Evolutionary conservation across 2,329 filamentous ascomycete genomes (phyloP).

Genomic region (Curvularia lunata): DNA sequence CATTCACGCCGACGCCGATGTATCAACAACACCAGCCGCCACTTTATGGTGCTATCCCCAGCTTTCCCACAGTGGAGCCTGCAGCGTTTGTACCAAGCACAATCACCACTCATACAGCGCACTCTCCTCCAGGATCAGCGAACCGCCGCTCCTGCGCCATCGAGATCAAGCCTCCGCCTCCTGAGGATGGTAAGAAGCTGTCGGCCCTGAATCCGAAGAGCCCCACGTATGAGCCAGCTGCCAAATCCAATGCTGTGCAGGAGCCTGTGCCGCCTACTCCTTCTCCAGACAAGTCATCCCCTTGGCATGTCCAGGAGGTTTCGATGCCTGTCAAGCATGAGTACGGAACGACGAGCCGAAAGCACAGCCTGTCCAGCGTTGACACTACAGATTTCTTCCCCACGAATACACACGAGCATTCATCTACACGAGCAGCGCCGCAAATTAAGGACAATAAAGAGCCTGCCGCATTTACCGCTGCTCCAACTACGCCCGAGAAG

Average conservation of each 20-base stretch:
- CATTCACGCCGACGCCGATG: constrained; percentile 38
- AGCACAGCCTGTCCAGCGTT: constrained; percentile 49
- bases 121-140: constrained; percentile 42
- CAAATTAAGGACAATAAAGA: constrained; percentile 20
- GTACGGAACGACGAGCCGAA: constrained; percentile 33
- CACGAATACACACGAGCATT: constrained; percentile 50
- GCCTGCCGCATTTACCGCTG: constrained; percentile 23
- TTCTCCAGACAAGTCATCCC: constrained; percentile 41
- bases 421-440: constrained; percentile 45
- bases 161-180: constrained; percentile 50
- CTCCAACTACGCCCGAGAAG: constrained; percentile 47
- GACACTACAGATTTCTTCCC: constrained; percentile 53
- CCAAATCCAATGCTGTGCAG: constrained; percentile 21
- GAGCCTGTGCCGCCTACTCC: constrained; percentile 38
- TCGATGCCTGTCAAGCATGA: constrained; percentile 22
- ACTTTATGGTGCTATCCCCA: constrained; percentile 28
- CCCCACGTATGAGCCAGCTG: constrained; percentile 48
- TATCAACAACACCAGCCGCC: constrained; percentile 30
- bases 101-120: constrained; percentile 18
- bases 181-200: constrained; percentile 34
- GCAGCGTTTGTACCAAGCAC: constrained; percentile 29
- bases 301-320: constrained; percentile 35
- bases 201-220: constrained; percentile 50
- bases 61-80: constrained; percentile 28
- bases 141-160: constrained; percentile 50